These are phyloP conservation scores for Rhynchospora breviuscula DNA, from an alignment of 176 grass and related monocot genomes.

Conservation along the genomic window DNA sequence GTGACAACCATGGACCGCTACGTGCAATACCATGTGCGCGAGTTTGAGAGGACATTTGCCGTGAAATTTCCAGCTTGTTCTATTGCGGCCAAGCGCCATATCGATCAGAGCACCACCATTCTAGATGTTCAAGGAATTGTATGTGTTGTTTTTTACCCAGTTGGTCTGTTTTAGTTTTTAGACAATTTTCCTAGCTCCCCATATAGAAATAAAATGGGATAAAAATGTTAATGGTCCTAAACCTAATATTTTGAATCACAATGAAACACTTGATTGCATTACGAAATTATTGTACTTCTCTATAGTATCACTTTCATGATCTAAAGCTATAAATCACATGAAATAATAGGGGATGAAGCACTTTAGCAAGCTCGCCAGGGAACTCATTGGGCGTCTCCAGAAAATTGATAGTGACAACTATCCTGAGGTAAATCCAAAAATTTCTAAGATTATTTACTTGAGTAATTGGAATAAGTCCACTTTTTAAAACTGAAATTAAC, in stretches of 20 bases:
- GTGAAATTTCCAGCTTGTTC: conserved; percentile 97
- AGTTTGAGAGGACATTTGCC: conserved; percentile 88
- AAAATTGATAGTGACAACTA: conserved; percentile 96
- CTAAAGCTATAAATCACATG: conserved; percentile 19
- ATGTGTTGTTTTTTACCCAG: conserved; percentile 23
- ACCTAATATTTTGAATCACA: neutral
- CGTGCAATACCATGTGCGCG: conserved; percentile 87
- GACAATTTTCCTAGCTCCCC: neutral
- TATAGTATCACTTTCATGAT: neutral
- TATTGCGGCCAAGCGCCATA: conserved; percentile 70
- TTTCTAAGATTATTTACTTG: neutral
- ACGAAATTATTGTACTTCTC: neutral
- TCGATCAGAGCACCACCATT: conserved; percentile 97
- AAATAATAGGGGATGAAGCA: conserved; percentile 77
- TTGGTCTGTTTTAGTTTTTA: neutral
- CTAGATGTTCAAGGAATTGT: conserved; percentile 97
- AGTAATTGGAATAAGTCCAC: neutral
- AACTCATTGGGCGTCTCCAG: conserved; percentile 78
- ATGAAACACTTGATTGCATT: neutral
- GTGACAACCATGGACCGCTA: conserved; percentile 97
- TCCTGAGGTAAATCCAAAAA: conserved; percentile 56
- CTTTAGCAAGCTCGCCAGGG: conserved; percentile 90
- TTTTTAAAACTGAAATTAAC: conserved; percentile 1
- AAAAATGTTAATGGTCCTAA: neutral
- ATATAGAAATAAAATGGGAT: neutral